These are phyloP conservation scores for Citeromyces nyonsensis DNA, from an alignment of 805 yeast genomes.

Conservation along the genomic window DNA sequence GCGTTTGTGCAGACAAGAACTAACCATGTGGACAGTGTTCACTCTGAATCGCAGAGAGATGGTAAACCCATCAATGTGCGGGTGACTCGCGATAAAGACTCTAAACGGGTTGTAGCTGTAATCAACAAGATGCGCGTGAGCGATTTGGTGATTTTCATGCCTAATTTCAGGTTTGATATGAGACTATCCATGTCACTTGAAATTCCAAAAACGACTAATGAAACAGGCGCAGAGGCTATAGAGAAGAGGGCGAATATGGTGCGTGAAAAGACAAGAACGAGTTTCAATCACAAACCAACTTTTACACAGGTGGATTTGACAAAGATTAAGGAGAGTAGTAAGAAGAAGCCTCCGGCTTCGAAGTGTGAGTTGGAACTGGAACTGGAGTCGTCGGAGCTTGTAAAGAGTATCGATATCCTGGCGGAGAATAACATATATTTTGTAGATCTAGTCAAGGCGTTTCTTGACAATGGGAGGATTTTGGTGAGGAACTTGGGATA, in stretches of 20 bases:
- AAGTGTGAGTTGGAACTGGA: slow-evolving; percentile 19
- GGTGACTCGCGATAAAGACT: slow-evolving; percentile 50
- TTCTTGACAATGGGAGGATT: slow-evolving; percentile 25
- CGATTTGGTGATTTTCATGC: slow-evolving; percentile 56
- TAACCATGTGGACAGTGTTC: slow-evolving; percentile 47
- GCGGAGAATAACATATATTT: slow-evolving; percentile 22
- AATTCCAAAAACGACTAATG: slow-evolving; percentile 45
- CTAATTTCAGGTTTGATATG: slow-evolving; percentile 64
- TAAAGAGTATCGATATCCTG: slow-evolving; percentile 14
- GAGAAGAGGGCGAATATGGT: slow-evolving; percentile 30
- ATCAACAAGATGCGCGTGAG: slow-evolving; percentile 66
- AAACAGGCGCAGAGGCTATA: slow-evolving; percentile 36
- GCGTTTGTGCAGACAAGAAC: slow-evolving; percentile 45
- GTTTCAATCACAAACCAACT: slow-evolving; percentile 63
- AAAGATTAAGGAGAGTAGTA: slow-evolving; percentile 22
- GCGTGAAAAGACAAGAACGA: slow-evolving; percentile 58
- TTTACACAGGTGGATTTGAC: slow-evolving; percentile 64
- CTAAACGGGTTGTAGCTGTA: slow-evolving; percentile 51
- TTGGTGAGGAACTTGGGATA: slow-evolving; percentile 12
- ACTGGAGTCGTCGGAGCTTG: slow-evolving; percentile 14
- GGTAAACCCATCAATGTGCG: slow-evolving; percentile 52
- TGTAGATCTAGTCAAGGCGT: slow-evolving; percentile 27
- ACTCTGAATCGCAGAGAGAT: slow-evolving; percentile 44
- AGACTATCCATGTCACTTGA: slow-evolving; percentile 67
- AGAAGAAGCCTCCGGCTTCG: slow-evolving; percentile 5